Evolutionary conservation across 176 grass and related monocot species (phyloP), one percentile per base, ranked within the genome.

Genomic region (Alopecurus myosuroides): DNA sequence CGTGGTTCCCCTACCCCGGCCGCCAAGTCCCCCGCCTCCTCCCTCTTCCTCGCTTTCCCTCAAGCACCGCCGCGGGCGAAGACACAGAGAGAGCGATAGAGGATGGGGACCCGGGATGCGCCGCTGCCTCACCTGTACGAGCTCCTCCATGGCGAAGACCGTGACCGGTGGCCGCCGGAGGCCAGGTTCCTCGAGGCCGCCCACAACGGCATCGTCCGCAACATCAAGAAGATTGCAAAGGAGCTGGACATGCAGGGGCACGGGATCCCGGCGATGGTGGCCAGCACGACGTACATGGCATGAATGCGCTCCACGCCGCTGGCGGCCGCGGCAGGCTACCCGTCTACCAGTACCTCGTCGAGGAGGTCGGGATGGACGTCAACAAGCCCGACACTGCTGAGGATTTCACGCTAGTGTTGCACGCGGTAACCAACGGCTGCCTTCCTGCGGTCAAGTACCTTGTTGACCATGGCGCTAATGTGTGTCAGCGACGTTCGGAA

Each of bases 361-460:
- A 81, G 55, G 77, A 81, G 25, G 30, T 65, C 77, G 81, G 75
- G 15, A 65, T 86, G 25, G 77, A 81, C 33, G 11, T 81, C 68
- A 51, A 63, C 69, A 81, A 42, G 85, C 15, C 69, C 23, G 77
- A 86, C 34, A 53, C 44, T 22, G 2, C 11, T 10, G 23, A 70
- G 50, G 55, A 23, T 4, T 70, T 70, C 20, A 39, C 77, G 2
- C 85, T 77, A 0, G 5, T 56, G 29, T 68, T 30, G 85, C 85
- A 80, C 28, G 84, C 84, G 3, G 10, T 71, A 19, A 49, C 4
- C 26, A 25, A 72, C 14, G 85, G 85, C 20, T 34, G 50, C n/a
- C 85, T 86, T 45, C 85, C 77, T 80, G 53, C 85, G 41, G n/a
- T 73, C 30, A 79, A 42, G 53, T 86, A 51, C 45, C 84, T 86